phyloP scores from a whole-genome alignment of 495 filamentous ascomycete genomes.

The Tuber calosporum region DNA sequence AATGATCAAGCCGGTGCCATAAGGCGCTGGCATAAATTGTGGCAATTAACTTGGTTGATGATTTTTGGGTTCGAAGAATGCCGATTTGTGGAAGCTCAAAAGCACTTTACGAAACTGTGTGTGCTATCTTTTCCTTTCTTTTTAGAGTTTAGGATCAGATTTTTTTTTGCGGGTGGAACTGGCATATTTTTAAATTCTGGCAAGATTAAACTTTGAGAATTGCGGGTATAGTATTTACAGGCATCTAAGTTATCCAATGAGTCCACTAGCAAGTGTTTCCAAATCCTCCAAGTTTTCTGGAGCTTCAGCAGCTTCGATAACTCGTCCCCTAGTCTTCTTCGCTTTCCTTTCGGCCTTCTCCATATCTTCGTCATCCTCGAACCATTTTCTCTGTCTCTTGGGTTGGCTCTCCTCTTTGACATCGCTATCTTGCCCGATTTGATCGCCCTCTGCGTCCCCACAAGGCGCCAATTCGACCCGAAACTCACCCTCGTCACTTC shows the following conservation, averaged over 20 bases:
- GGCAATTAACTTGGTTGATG: background rate
- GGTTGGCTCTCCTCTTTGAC: conserved; percentile 18
- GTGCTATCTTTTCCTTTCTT: background rate
- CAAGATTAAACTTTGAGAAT: conserved; percentile 20
- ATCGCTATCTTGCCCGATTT: conserved; percentile 32
- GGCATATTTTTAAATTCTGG: background rate
- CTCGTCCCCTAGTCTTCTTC: conserved; percentile 48
- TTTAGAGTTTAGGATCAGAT: background rate
- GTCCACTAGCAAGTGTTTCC: conserved; percentile 75
- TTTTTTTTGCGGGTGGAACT: background rate
- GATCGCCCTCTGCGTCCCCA: conserved; percentile 42
- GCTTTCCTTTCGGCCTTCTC: conserved; percentile 46
- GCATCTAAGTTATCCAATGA: conserved; percentile 53
- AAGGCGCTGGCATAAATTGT: too few species aligned
- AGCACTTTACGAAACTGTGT: background rate
- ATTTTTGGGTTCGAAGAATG: background rate
- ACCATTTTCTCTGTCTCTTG: conserved; percentile 46
- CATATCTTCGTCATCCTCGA: conserved; percentile 47
- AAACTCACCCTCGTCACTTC: conserved; percentile 46
- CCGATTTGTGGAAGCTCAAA: background rate
- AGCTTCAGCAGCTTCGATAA: conserved; percentile 54
- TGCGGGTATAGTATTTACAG: conserved; percentile 5
- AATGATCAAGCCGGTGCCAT: background rate
- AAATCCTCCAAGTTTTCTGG: conserved; percentile 83
- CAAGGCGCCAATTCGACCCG: conserved; percentile 17